Evolutionary conservation across 768 basidiomycete species (phyloP), one percentile per base, ranked within the genome.

Genomic region (Auricularia sp.): DNA sequence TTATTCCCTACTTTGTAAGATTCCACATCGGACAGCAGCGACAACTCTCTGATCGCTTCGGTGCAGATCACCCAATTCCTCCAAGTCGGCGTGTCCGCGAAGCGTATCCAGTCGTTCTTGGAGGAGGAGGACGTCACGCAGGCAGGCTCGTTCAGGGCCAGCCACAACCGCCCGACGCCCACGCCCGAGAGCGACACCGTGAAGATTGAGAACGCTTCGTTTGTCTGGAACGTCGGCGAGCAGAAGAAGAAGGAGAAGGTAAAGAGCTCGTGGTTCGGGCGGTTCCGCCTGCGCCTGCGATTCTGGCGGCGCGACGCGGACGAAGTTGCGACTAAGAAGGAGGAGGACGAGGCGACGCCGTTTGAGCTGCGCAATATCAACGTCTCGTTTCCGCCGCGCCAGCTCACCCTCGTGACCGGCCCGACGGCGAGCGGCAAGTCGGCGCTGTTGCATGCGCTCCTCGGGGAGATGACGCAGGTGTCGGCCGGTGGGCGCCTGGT

Each of bases 1-100:
- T 90, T 35, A 86, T 96, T 60, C 93, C 93, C 0, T 77, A 83
- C 7, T 93, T 90, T 58, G 87, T 94, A 7, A 85, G 90, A 60
- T 77, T 29, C 29, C 93, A 29, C 79, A 93, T 0, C 76, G 2
- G 90, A 71, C 78, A 73, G 62, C 63, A 66, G 5, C 33, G 53
- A 39, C 21, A 36, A 16, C n/a, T 23, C 23, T 6, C 12, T 43
- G 33, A 61, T 7, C 65, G 33, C 14, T 14, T 61, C 12, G 34
- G 63, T 56, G 61, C 60, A 42, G 14, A 10, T 51, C 12, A n/a
- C 61, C 12, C 61, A n/a, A 18, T 34, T 7, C n/a, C 39, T 60
- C 4, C 63, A 88, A 78, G 82, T 85, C 2, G 77, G 81, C 12
- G 84, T 91, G 10, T 83, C 87, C 0, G 73, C 90, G 36, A 79